These are phyloP conservation scores for Citrus reticulata DNA, from an alignment of 345 rosid species.

Conservation along the genomic window DNA sequence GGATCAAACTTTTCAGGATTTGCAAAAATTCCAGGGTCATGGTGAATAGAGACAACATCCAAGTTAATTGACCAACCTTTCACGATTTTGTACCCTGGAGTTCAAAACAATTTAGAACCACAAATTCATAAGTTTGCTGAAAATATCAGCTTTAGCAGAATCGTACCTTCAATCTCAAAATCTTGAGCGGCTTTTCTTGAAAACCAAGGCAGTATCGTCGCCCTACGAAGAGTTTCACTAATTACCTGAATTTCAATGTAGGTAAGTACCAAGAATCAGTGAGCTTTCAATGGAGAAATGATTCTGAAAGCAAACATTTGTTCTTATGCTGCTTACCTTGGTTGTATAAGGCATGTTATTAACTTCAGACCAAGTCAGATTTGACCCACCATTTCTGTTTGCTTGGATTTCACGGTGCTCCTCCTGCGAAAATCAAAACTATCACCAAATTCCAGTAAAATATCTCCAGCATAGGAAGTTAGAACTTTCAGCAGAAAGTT, in stretches of 20 bases:
- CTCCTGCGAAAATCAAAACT: conserved; percentile 32
- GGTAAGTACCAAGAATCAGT: not conserved
- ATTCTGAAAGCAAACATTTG: not conserved
- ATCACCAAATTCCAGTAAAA: not conserved
- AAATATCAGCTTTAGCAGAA: not conserved
- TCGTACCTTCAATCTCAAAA: conserved; percentile 55
- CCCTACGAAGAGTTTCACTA: conserved; percentile 57
- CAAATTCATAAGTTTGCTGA: not conserved
- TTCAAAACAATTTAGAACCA: not conserved
- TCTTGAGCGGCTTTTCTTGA: conserved; percentile 65
- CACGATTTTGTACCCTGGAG: conserved; percentile 46
- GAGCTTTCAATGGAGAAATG: not conserved
- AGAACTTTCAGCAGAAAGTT: not conserved
- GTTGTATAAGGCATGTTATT: conserved; percentile 57
- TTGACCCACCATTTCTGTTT: conserved; percentile 32
- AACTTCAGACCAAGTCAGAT: conserved; percentile 51
- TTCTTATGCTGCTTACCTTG: conserved; percentile 33
- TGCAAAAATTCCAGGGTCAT: conserved; percentile 44
- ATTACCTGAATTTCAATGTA: conserved; percentile 35
- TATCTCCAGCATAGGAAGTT: not conserved
- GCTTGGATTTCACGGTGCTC: conserved; percentile 43
- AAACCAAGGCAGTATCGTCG: conserved; percentile 61
- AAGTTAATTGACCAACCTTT: conserved; percentile 65
- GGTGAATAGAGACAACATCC: conserved; percentile 71
- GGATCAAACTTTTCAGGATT: conserved; percentile 50